These are phyloP conservation scores for Euryodendron excelsum DNA, from an alignment of 148 eudicot genomes.

Conservation along the genomic window DNA sequence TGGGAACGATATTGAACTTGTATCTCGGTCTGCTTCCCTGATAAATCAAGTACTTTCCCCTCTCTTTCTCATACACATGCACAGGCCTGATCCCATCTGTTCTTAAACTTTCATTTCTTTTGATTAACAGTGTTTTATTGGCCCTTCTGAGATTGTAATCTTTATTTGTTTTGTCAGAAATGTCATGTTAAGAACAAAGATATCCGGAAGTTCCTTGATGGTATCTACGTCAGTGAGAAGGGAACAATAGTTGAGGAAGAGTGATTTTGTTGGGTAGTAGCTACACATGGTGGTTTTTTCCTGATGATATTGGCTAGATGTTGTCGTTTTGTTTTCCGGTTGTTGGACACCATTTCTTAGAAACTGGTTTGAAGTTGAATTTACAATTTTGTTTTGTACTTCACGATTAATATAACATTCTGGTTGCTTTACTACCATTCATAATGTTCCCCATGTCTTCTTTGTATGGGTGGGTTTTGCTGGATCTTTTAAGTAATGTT, in stretches of 20 bases:
- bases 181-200: constrained; percentile 56
- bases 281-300: not conserved
- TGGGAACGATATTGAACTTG: constrained; percentile 53
- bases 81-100: not conserved
- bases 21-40: constrained; percentile 46
- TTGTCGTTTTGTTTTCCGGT: not conserved
- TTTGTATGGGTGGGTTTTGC: not conserved
- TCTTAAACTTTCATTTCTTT: not conserved
- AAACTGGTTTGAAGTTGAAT: not conserved
- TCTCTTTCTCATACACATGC: not conserved
- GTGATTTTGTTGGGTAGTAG: constrained; percentile 12
- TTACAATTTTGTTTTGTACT: constrained; percentile 2
- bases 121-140: not conserved
- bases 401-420: not conserved
- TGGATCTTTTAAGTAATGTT: not conserved
- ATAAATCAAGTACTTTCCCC: constrained; percentile 42
- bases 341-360: not conserved
- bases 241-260: constrained; percentile 38
- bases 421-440: not conserved
- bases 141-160: not conserved
- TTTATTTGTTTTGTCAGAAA: constrained; percentile 31
- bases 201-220: constrained; percentile 53
- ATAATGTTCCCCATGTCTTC: not conserved
- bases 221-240: constrained; percentile 56
- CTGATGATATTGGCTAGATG: not conserved